Conservation (phyloP, 371 early-diverging fungal species). For the Phascolomyces articulosus region DNA sequence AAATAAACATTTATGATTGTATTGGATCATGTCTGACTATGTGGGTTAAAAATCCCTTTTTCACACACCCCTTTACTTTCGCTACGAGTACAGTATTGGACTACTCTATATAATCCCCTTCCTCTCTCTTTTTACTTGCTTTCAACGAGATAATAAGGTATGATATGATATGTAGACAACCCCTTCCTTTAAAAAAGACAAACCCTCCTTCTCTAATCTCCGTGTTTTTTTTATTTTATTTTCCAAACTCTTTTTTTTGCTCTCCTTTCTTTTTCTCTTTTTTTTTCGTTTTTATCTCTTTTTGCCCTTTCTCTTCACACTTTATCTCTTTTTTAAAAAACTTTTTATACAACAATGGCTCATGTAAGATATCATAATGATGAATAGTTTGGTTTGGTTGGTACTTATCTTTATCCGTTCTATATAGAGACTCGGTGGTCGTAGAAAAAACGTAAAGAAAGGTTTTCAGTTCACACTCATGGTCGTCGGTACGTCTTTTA, state of each 20-base stretch:
- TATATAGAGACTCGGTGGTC: constrained; percentile 59
- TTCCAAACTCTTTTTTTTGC: constrained; percentile 7
- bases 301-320: background rate
- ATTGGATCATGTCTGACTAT: too few relatives aligned
- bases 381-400: too few relatives aligned
- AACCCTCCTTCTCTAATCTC: constrained; percentile 11
- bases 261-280: constrained; percentile 8
- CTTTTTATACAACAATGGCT: too few relatives aligned
- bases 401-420: background rate
- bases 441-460: constrained; percentile 95
- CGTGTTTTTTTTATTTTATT: constrained; percentile 14
- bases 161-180: too few relatives aligned
- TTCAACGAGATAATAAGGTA: too few relatives aligned
- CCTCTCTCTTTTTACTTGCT: too few relatives aligned
- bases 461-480: constrained; percentile 95
- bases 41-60: too few relatives aligned
- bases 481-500: constrained; percentile 79
- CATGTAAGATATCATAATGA: constrained; percentile 8
- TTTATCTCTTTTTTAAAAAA: constrained; percentile 4
- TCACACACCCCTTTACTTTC: too few relatives aligned
- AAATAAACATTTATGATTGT: too few relatives aligned
- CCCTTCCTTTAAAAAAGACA: too few relatives aligned
- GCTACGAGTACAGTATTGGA: too few relatives aligned
- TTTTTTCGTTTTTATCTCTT: constrained; percentile 3
- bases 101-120: too few relatives aligned